These are phyloP conservation scores for Annulohypoxylon nitens DNA, from an alignment of 495 filamentous ascomycete species.

Conservation along the genomic window DNA sequence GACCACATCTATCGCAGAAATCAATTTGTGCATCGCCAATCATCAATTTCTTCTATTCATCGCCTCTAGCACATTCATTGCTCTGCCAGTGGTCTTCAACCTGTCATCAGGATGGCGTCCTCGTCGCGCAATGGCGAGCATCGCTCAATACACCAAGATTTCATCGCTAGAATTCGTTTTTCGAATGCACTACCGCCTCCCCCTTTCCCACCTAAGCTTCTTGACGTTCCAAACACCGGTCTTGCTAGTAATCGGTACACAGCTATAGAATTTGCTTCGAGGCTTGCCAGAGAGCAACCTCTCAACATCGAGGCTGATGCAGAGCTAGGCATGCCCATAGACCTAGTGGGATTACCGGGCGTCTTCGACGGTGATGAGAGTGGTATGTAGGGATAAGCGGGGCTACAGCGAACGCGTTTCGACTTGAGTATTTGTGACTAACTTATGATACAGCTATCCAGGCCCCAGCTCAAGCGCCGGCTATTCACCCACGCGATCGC, in stretches of 20 bases:
- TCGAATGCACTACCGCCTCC: conserved; percentile 95
- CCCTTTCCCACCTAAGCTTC: conserved; percentile 92
- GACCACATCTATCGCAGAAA: not conserved
- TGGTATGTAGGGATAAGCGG: conserved; percentile 69
- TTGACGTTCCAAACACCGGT: conserved; percentile 94
- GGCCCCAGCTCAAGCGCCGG: conserved; percentile 74
- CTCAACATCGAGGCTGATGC: conserved; percentile 97
- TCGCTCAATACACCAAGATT: conserved; percentile 88
- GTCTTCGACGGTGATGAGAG: conserved; percentile 96
- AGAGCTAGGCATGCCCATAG: conserved; percentile 96
- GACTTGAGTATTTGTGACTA: conserved; percentile 29
- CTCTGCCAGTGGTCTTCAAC: conserved; percentile 12
- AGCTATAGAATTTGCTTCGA: conserved; percentile 85
- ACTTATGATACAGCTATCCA: conserved; percentile 75
- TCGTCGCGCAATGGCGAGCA: conserved; percentile 63
- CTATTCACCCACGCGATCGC: conserved; percentile 84
- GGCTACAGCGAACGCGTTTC: conserved; percentile 5
- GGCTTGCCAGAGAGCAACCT: conserved; percentile 89
- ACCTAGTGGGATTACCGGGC: conserved; percentile 92
- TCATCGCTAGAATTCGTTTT: conserved; percentile 94
- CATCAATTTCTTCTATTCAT: not conserved
- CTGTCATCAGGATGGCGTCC: conserved; percentile 56
- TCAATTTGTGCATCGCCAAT: not conserved
- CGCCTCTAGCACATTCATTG: not conserved
- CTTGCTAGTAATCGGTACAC: conserved; percentile 85